Conservation (phyloP, 108 stramenopile genomes). For the Nitzschia putrida region DNA sequence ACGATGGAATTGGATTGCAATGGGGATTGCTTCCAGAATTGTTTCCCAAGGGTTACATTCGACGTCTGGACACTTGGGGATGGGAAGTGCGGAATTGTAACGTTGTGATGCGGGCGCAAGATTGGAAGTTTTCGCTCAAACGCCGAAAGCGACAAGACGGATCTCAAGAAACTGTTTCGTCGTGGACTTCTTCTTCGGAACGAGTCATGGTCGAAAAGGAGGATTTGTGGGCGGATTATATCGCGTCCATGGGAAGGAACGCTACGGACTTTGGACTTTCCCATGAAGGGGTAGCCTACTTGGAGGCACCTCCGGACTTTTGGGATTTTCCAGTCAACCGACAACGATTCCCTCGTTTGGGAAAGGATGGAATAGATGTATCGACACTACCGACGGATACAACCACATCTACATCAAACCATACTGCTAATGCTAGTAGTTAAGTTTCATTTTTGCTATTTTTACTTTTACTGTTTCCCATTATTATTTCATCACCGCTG, state of each 20-base stretch:
- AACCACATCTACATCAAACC: background rate
- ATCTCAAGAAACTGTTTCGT: background rate
- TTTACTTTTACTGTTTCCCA: too few species aligned
- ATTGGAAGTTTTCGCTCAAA: background rate
- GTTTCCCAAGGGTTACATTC: constrained; percentile 7
- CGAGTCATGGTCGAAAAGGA: constrained; percentile 4
- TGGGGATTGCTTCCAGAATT: constrained; percentile 11
- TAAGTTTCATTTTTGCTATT: too few species aligned
- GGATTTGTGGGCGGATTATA: constrained; percentile 20
- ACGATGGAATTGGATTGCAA: constrained; percentile 10
- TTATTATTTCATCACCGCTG: background rate
- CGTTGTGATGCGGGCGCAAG: constrained; percentile 8
- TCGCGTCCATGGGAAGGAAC: constrained; percentile 2
- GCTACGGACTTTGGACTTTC: constrained; percentile 20
- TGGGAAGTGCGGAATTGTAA: constrained; percentile 22
- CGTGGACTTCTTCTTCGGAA: background rate
- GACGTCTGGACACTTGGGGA: constrained; percentile 14
- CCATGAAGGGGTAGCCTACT: constrained; percentile 12
- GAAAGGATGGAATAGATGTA: constrained; percentile 9
- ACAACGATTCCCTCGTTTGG: constrained; percentile 17
- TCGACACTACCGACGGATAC: background rate
- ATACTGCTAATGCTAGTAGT: constrained; percentile 1
- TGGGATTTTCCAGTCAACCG: constrained; percentile 18
- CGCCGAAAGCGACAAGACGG: background rate
- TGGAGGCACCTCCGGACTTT: constrained; percentile 16